These are phyloP conservation scores for Papilionanthe hybrid DNA, from an alignment of 116 monocot species.

Conservation along the genomic window DNA sequence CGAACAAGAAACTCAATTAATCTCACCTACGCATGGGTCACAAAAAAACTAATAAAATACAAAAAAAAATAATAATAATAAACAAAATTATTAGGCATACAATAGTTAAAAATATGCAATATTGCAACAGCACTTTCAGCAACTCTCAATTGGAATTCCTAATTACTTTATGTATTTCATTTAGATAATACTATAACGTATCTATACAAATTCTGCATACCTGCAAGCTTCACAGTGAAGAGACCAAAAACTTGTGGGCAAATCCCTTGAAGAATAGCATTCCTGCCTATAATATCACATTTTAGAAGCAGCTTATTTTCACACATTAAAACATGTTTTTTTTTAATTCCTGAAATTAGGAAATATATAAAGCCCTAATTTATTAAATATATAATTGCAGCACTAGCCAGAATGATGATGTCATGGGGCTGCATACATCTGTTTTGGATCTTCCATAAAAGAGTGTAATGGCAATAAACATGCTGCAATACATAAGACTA, in stretches of 20 bases:
- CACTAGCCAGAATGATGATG: not conserved
- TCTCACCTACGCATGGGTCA: not conserved
- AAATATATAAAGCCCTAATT: not conserved
- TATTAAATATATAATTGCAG: not conserved
- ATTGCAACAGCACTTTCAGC: not conserved
- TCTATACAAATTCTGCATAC: constrained; percentile 14
- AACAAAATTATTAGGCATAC: not conserved
- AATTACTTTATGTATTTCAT: not conserved
- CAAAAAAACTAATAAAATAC: not conserved
- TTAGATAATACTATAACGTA: not conserved
- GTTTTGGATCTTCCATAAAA: not conserved
- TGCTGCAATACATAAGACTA: not conserved
- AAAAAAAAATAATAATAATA: not conserved
- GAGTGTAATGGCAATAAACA: not conserved
- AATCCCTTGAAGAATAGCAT: constrained; percentile 83
- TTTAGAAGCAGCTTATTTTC: not conserved
- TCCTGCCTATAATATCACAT: constrained; percentile 57
- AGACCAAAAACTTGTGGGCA: constrained; percentile 98
- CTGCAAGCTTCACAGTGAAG: constrained; percentile 98
- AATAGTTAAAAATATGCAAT: not conserved
- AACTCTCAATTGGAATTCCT: not conserved
- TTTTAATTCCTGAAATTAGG: not conserved
- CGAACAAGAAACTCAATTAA: constrained; percentile 1
- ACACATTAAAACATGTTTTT: not conserved
- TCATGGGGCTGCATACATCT: not conserved